Evolutionary conservation across 768 basidiomycete genomes (phyloP), one percentile per base, ranked within the genome.

Genomic region (Holtermanniella nyarrowii): DNA sequence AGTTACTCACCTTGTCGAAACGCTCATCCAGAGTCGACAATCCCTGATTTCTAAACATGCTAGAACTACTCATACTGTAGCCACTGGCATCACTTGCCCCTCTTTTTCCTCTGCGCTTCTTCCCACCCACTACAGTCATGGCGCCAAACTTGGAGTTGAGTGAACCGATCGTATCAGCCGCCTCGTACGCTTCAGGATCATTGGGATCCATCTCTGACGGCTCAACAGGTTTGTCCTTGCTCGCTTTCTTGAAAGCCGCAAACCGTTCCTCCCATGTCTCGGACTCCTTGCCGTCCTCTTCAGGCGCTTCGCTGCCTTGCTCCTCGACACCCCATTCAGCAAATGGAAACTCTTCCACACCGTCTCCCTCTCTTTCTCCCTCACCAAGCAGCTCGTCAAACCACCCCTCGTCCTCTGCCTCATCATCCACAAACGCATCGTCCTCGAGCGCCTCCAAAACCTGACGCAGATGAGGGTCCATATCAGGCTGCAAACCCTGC

Each of bases 1-100:
- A 37, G 31, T 7, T 37, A 63, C 77, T 56, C 59, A 88, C 95
- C 77, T 88, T 82, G 62, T 97, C 91, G 66, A 97, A 99, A 11
- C 83, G 79, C 65, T 96, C 88, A 65, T 99, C 95, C 41, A 99
- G 76, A 1, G 82, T 84, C 47, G 86, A 81, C 24, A 97, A 73
- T 0, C 88, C 83, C 60, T 89, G 85, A 58, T 87, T 97, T 42
- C 95, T 81, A 73, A 81, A 86, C 86, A 97, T 88, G 13, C 88
- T 88, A 2, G 88, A 89, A 62, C 88, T 90, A 69, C 86, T 93
- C 90, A 99, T 96, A 67, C 85, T 88, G 76, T 93, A 93, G 12
- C 88, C 90, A 20, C 87, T 88, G 7, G 87, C 89, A 56, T 88
- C 85, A 46, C 86, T 88, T 0, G 81, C 76, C 2, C 82, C 82